A percentile compares a stretch with the other conserved stretches of the same genome.
These are phyloP conservation scores for Moringa oleifera DNA, from an alignment of 345 rosid genomes.

Conservation along the genomic window DNA sequence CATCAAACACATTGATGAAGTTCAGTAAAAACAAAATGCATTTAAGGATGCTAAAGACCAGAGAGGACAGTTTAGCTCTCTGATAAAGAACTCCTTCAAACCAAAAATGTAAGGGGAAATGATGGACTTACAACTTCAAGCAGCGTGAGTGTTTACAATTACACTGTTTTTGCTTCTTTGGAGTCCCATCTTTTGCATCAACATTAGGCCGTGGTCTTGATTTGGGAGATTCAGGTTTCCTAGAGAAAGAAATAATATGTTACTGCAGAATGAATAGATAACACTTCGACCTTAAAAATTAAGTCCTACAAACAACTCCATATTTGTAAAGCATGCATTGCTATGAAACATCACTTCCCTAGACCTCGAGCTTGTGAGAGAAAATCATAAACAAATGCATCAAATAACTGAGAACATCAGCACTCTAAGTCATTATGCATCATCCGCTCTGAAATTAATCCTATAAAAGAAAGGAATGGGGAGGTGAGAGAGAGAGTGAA, in stretches of 20 bases:
- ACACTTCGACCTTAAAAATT: slow-evolving; percentile 4
- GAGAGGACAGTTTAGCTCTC: neutral
- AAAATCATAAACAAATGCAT: slow-evolving; percentile 1
- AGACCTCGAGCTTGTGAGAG: neutral
- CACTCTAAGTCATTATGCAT: neutral
- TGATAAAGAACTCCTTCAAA: slow-evolving; percentile 1
- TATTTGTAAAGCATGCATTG: neutral
- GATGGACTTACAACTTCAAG: slow-evolving; percentile 79
- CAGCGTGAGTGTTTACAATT: slow-evolving; percentile 98
- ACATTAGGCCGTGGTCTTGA: slow-evolving; percentile 53
- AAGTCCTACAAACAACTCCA: neutral
- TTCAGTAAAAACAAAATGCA: neutral
- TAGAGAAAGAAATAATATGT: slow-evolving; percentile 19
- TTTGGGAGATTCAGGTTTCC: slow-evolving; percentile 85
- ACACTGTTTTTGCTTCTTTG: slow-evolving; percentile 93
- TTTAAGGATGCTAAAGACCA: no score
- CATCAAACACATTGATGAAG: no score
- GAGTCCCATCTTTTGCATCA: slow-evolving; percentile 84
- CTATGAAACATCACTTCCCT: neutral
- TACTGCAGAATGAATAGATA: neutral
- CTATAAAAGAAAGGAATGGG: neutral
- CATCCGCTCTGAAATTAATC: neutral
- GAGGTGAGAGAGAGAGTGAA: slow-evolving; percentile 1
- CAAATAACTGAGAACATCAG: slow-evolving; percentile 8
- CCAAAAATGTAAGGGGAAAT: neutral